phyloP scores from a whole-genome alignment of 768 basidiomycete species.

The Phylloporus sp. region DNA sequence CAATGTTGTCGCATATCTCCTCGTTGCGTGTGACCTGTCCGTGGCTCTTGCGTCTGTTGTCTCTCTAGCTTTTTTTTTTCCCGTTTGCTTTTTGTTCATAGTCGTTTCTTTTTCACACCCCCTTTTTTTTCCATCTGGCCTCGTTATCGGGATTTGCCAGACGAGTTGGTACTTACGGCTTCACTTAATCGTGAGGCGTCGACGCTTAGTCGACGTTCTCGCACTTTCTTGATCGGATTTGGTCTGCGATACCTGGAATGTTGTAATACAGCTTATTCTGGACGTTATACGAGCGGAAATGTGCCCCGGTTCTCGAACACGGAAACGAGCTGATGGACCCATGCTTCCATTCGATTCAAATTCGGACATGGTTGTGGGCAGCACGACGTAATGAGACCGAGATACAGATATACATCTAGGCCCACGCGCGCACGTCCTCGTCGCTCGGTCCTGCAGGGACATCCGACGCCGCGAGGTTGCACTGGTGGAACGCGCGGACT shows the following conservation, averaged over 20 bases:
- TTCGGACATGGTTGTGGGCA: background rate
- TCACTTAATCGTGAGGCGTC: constrained; percentile 22
- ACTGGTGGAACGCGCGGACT: constrained; percentile 51
- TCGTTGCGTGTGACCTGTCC: constrained; percentile 14
- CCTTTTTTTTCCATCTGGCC: constrained; percentile 2
- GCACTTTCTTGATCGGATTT: constrained; percentile 27
- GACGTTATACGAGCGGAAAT: constrained; percentile 15
- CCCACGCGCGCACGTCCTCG: constrained; percentile 43
- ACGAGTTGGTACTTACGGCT: constrained; percentile 22
- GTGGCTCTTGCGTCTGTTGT: constrained; percentile 19
- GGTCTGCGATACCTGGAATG: constrained; percentile 35
- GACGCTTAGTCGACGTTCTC: constrained; percentile 14
- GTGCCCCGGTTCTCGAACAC: background rate
- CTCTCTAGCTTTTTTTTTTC: constrained; percentile 11
- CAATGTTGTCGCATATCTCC: constrained; percentile 17
- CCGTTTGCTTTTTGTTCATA: constrained; percentile 21
- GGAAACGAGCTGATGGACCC: background rate
- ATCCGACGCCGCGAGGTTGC: constrained; percentile 53
- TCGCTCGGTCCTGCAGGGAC: constrained; percentile 45
- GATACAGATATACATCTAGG: no score
- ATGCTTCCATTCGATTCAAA: constrained; percentile 15
- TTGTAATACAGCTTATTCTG: constrained; percentile 35
- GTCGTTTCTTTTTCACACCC: constrained; percentile 2
- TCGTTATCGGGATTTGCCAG: constrained; percentile 13
- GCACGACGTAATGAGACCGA: background rate